These are phyloP conservation scores for apple (Malus domestica) DNA, from an alignment of 306 rosid species.

Conservation along the genomic window DNA sequence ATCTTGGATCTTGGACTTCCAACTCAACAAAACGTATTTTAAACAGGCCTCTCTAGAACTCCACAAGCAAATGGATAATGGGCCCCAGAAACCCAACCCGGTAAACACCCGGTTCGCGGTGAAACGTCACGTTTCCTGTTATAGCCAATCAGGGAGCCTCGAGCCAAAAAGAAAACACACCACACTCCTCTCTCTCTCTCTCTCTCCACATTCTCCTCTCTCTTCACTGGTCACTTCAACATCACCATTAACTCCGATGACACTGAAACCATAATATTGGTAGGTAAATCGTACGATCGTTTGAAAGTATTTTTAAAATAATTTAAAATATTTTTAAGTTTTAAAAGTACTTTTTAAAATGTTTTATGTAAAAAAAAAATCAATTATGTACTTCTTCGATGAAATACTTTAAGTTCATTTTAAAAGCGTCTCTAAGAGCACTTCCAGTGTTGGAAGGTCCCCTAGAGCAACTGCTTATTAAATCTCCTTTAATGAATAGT, in stretches of 20 bases:
- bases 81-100: background rate
- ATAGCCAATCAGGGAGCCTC: background rate
- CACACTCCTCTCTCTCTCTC: background rate
- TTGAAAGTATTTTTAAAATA: too few species aligned
- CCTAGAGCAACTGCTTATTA: too few species aligned
- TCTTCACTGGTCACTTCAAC: background rate
- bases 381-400: rapidly evolving
- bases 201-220: background rate
- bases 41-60: background rate
- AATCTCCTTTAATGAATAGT: too few species aligned
- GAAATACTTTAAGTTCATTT: too few species aligned
- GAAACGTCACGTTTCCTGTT: background rate
- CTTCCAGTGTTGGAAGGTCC: too few species aligned
- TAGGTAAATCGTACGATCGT: background rate
- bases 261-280: background rate
- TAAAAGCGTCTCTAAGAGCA: too few species aligned
- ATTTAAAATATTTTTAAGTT: too few species aligned
- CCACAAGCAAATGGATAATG: background rate
- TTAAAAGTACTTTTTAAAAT: too few species aligned
- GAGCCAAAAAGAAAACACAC: background rate
- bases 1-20: background rate
- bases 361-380: too few species aligned
- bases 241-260: background rate
- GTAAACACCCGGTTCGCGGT: background rate
- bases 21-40: background rate